Conservation (phyloP, 352 stramenopile species). For the Phytophthora citricola region DNA sequence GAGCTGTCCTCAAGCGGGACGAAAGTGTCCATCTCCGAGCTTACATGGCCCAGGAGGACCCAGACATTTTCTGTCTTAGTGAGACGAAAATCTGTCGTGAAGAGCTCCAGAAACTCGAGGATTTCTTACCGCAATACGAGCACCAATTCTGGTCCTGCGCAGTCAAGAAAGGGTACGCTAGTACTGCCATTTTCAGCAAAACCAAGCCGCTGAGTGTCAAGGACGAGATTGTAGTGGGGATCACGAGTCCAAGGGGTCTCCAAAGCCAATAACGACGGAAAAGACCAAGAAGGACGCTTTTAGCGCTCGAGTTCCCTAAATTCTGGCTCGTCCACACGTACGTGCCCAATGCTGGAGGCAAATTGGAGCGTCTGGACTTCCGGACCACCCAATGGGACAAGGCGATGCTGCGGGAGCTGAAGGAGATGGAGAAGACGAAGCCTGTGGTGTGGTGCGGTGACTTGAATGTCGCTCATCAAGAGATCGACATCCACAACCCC, state of each 20-base stretch:
- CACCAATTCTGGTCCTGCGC: conserved; percentile 85
- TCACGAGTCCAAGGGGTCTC: conserved; percentile 39
- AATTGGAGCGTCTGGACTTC: conserved; percentile 77
- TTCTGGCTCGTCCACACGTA: conserved; percentile 91
- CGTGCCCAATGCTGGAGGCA: conserved; percentile 76
- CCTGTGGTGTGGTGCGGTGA: conserved; percentile 88
- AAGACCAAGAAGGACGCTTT: conserved; percentile 82
- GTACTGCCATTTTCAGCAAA: conserved; percentile 80
- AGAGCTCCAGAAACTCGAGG: conserved; percentile 78
- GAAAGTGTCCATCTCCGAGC: conserved; percentile 70
- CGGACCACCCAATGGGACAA: conserved; percentile 82
- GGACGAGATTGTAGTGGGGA: conserved; percentile 62
- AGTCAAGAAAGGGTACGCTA: conserved; percentile 80
- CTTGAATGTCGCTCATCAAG: conserved; percentile 87
- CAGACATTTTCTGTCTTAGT: conserved; percentile 84
- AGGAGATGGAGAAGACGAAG: conserved; percentile 76
- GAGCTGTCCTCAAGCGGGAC: conserved; percentile 76
- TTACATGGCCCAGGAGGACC: conserved; percentile 81
- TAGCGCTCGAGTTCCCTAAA: conserved; percentile 73
- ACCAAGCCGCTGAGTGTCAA: conserved; percentile 73
- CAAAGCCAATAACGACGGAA: conserved; percentile 36
- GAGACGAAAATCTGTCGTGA: conserved; percentile 86
- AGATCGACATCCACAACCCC: conserved; percentile 90
- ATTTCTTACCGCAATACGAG: conserved; percentile 76
- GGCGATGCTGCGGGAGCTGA: conserved; percentile 72